phyloP scores from a whole-genome alignment of 2,329 filamentous ascomycete genomes.

The Stemphylium beticola region DNA sequence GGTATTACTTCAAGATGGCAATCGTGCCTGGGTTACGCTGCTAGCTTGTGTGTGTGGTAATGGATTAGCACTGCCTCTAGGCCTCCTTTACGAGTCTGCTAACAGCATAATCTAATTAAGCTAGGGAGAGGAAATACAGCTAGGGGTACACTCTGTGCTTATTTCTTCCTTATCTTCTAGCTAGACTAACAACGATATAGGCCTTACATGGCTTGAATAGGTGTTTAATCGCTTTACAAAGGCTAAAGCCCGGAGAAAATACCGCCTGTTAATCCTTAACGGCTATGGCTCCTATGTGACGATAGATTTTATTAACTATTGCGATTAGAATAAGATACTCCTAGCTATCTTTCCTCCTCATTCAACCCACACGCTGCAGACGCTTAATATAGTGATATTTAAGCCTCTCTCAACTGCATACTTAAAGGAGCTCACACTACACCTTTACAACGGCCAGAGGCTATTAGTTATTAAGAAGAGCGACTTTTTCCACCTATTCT shows the following conservation, averaged over 20 bases:
- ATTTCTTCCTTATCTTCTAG: too few relatives aligned
- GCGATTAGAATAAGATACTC: background rate
- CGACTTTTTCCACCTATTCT: background rate
- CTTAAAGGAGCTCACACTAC: background rate
- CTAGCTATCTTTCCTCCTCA: background rate
- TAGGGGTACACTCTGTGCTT: too few relatives aligned
- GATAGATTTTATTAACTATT: constrained; percentile 6
- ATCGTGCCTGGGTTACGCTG: constrained; percentile 2
- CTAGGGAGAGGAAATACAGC: background rate
- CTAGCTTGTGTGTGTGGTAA: constrained; percentile 1
- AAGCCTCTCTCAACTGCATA: background rate
- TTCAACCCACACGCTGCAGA: constrained; percentile 6
- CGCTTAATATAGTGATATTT: background rate
- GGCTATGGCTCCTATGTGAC: constrained; percentile 6
- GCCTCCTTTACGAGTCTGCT: background rate
- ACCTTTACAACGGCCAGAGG: background rate
- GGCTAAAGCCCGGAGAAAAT: background rate
- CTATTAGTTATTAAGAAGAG: background rate
- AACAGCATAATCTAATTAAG: background rate
- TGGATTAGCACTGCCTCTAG: background rate
- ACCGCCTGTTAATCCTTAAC: constrained; percentile 6
- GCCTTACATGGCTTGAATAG: too few relatives aligned
- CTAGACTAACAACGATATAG: too few relatives aligned
- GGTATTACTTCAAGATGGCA: background rate
- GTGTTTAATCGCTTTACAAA: background rate